A percentile compares a stretch with the other conserved stretches of the same genome.
Evolutionary conservation across 2,329 filamentous ascomycete genomes (phyloP).

Genomic region (Cladosporium austrohemisphaericum): DNA sequence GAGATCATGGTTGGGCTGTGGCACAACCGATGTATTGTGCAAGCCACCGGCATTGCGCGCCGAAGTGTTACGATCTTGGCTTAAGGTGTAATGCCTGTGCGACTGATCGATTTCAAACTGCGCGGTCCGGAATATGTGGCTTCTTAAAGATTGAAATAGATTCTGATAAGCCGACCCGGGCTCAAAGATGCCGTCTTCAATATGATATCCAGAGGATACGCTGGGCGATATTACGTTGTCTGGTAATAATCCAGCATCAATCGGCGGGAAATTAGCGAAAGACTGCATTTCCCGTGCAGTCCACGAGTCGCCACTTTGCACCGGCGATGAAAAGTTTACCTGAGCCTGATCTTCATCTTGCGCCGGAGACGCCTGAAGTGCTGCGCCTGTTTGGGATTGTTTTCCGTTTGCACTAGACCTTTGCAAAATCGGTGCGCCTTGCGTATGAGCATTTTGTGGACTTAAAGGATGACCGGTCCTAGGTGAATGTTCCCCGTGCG

Average conservation of each 20-base stretch:
- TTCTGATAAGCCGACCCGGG: constrained; percentile 18
- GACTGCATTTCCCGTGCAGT: background rate
- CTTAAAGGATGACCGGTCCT: too few relatives aligned
- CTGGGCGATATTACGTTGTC: constrained; percentile 1
- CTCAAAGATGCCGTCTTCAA: constrained; percentile 19
- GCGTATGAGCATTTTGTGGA: too few relatives aligned
- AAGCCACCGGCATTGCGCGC: background rate
- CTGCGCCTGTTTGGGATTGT: too few relatives aligned
- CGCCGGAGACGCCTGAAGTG: background rate
- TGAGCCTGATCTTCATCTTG: background rate
- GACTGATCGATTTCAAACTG: constrained; percentile 1
- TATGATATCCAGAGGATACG: constrained; percentile 1
- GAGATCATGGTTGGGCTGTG: background rate
- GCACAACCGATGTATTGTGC: background rate
- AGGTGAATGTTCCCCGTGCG: too few relatives aligned
- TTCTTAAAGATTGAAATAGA: constrained; percentile 16
- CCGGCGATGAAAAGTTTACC: background rate
- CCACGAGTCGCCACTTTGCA: background rate
- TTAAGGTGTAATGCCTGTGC: background rate
- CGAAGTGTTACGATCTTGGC: background rate
- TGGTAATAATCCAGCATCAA: background rate
- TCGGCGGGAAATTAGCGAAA: background rate
- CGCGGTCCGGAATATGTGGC: constrained; percentile 16
- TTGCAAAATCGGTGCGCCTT: too few relatives aligned
- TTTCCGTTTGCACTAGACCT: too few relatives aligned